phyloP scores from a whole-genome alignment of 2,329 filamentous ascomycete genomes.

The Trichoderma pleuroti region DNA sequence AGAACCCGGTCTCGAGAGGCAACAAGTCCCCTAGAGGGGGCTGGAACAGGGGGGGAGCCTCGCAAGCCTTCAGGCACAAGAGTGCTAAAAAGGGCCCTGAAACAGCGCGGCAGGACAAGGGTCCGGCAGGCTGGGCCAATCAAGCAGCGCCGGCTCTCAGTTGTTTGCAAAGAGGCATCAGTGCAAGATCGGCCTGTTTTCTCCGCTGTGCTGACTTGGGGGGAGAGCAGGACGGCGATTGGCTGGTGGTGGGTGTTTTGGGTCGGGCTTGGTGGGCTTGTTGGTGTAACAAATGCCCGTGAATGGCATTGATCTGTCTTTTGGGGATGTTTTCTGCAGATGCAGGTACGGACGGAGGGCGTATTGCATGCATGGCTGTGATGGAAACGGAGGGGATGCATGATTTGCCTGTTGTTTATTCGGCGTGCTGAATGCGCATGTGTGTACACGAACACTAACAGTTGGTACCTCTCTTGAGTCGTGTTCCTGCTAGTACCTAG shows the following conservation, averaged over 20 bases:
- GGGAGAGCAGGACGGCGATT: neutral
- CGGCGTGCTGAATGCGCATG: neutral
- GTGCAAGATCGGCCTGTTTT: neutral
- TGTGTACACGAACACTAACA: neutral
- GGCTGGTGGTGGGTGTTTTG: neutral
- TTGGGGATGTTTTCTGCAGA: neutral
- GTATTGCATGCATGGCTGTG: neutral
- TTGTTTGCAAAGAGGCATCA: neutral
- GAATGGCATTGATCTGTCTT: neutral
- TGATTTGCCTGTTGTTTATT: neutral
- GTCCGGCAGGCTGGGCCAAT: neutral
- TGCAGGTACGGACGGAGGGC: neutral
- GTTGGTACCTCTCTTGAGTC: neutral
- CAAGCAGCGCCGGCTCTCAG: neutral
- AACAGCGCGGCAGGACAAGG: neutral
- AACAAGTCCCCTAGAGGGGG: neutral
- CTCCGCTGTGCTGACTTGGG: neutral
- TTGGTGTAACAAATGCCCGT: neutral
- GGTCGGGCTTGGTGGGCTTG: neutral
- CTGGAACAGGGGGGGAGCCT: neutral
- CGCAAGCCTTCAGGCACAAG: neutral
- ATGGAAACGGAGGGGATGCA: neutral
- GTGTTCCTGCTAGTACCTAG: neutral
- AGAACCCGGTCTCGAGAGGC: neutral
- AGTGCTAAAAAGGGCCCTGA: conserved; percentile 1